phyloP scores from a whole-genome alignment of 176 grass and related monocot genomes.

The Musa itinerans region DNA sequence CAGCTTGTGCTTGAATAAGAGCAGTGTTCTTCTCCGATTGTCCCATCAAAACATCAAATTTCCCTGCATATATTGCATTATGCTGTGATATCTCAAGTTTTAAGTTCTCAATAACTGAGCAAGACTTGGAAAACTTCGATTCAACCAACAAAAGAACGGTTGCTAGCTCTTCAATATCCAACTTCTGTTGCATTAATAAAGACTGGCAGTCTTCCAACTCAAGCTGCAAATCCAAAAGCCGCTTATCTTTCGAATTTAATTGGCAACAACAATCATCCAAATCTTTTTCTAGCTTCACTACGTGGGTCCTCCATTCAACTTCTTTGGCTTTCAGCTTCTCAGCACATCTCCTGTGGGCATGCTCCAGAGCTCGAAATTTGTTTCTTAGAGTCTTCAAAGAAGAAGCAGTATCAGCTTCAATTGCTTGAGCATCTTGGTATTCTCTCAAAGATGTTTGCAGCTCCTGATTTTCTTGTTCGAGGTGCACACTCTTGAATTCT shows the following conservation, averaged over 20 bases:
- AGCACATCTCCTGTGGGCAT: conserved; percentile 43
- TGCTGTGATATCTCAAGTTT: conserved; percentile 31
- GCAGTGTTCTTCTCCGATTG: conserved; percentile 37
- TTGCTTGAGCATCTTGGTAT: conserved; percentile 57
- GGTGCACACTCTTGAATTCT: conserved; percentile 40
- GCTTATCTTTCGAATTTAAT: conserved; percentile 37
- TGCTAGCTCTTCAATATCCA: conserved; percentile 39
- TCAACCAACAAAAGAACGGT: conserved; percentile 21
- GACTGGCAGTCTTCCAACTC: conserved; percentile 40
- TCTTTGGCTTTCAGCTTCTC: conserved; percentile 58
- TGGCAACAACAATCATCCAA: conserved; percentile 36
- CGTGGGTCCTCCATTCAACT: conserved; percentile 36
- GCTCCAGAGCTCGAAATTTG: conserved; percentile 60
- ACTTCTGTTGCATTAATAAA: conserved; percentile 30
- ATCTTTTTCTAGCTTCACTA: conserved; percentile 49
- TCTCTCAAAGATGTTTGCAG: conserved; percentile 49
- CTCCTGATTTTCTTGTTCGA: conserved; percentile 61
- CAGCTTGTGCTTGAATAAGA: conserved; percentile 35
- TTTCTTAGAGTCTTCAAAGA: conserved; percentile 36
- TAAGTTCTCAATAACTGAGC: conserved; percentile 27
- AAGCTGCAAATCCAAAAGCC: conserved; percentile 35
- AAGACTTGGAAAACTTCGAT: conserved; percentile 37
- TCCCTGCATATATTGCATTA: conserved; percentile 26
- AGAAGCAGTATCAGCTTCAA: conserved; percentile 28
- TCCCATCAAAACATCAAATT: conserved; percentile 13